Evolutionary conservation across 225 moss, liverwort and hornwort genomes (phyloP), one percentile per base, ranked within the genome.

Genomic region (Pleurozium schreberi): DNA sequence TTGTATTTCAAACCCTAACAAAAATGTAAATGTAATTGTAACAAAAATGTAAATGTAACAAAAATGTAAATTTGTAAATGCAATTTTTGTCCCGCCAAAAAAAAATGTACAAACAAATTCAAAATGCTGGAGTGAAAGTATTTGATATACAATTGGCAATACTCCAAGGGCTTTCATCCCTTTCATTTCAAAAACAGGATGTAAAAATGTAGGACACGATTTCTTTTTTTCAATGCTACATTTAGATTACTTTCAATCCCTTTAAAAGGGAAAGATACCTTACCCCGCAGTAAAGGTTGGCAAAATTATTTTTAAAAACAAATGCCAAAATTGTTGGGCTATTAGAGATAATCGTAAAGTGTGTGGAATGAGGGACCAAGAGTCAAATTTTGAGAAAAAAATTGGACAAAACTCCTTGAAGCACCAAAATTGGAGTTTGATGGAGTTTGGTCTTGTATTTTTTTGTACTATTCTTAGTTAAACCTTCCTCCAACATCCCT

Each of bases 201-300:
- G 26, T 38, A 77, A 20, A 78, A 55, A 55, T 0, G 0, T 55
- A 55, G 10, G 6, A 11, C 2, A 55, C 0, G 0, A 38, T 16
- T 78, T 38, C 0, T 78, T 53, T 20, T 45, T 55, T 8, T 8
- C 0, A 75, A 0, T 30, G 5, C 8, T 5, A 19, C 31, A 7
- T 33, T 75, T 8, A 8, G 34, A 33, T 14, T 36, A 6, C 9
- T 77, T 53, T 23, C 6, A 9, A 36, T 9, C 4, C 20, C 11
- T 12, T 75, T 7, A 19, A 31, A 49, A 49, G 13, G 28, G 17
- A 73, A 64, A 34, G 19, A 67, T 49, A 33, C 8, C 5, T 8
- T 13, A 20, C 1, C 12, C 0, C 2, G 2, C 2, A 3, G 0
- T 15, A 20, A 26, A 0, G 28, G 6, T 75, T 31, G 11, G 1